Base-by-base conservation (phyloP, 2,329 filamentous ascomycete species). In the Aspergillus spinulosporus region DNA sequence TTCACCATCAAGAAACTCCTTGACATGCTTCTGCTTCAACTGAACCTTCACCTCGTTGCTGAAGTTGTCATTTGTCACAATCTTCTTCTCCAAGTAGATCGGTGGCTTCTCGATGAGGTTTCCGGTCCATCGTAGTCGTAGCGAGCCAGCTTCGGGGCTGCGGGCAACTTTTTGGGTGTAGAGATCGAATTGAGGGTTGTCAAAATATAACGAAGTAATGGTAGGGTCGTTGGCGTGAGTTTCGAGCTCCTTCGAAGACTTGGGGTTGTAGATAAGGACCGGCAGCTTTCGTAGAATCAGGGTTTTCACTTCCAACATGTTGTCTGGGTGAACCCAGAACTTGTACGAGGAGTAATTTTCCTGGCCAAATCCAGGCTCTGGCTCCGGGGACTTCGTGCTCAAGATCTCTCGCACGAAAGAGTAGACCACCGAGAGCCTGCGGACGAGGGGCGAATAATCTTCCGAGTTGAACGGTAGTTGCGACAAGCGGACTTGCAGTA, bases 261-360 rank as follows among this genome's bases (percentile, higher is more conserved):
- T 88, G 45, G 94, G 88, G 71, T 94, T 97, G 76, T 97, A 99
- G 21, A 99, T 88, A 12, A 99, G 86, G 31, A 95, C 86, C 1
- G 94, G 94, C 21, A 99, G 82, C 56, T 90, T 90, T 60, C 94
- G 90, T 32, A 97, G 84, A 59, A 99, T 95, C 67, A 91, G 87
- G 4, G 94, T 97, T 82, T 97, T 97, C 72, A 97, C 91, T 77
- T 99, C 94, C 64, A 97, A 85, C 29, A 97, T 80, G 75, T 99
- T 97, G 68, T 99, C 94, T 32, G 86, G 84, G 72, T 99, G 94
- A 5, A 99, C 88, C 94, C 94, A 99, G 78, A 96, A 97, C 75
- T 96, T 97, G 76, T 93, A 86, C 3, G 92, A 91, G 15, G 84
- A 90, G 72, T 95, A 96, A 56, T 82, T 82, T 72, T 92, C 90